These are phyloP conservation scores for Pythium dissimile DNA, from an alignment of 352 stramenopile species.

Conservation along the genomic window DNA sequence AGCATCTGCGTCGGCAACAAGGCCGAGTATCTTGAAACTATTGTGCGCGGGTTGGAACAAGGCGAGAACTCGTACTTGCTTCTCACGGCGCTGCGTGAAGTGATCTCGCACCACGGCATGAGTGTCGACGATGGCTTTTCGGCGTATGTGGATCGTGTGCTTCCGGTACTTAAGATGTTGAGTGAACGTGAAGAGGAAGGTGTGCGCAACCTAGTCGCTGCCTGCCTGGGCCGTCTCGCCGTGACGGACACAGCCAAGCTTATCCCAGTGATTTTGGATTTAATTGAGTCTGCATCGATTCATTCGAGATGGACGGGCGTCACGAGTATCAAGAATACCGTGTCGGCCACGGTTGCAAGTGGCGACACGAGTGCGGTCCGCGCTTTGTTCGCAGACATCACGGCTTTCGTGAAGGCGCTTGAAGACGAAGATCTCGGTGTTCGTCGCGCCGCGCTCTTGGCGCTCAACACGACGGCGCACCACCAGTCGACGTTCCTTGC, in stretches of 20 bases:
- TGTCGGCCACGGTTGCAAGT: conserved; percentile 32
- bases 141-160: conserved; percentile 80
- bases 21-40: conserved; percentile 84
- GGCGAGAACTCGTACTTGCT: conserved; percentile 95
- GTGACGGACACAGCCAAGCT: conserved; percentile 88
- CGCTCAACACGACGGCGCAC: conserved; percentile 95
- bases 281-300: conserved; percentile 56
- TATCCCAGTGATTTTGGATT: conserved; percentile 86
- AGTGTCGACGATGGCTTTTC: conserved; percentile 74
- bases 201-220: conserved; percentile 96
- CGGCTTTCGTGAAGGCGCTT: conserved; percentile 91
- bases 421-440: conserved; percentile 94
- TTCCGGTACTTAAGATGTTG: conserved; percentile 93
- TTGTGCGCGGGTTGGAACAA: conserved; percentile 92
- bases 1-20: conserved; percentile 95
- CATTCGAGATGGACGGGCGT: conserved; percentile 89
- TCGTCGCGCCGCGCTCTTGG: conserved; percentile 92
- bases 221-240: conserved; percentile 95
- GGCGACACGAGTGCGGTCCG: conserved; percentile 34
- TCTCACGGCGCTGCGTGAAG: conserved; percentile 95
- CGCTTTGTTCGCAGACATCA: conserved; percentile 69
- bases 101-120: conserved; percentile 86
- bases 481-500: conserved; percentile 87
- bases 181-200: conserved; percentile 93
- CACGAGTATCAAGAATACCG: conserved; percentile 91